These are phyloP conservation scores for Chalciporus piperatoides DNA, from an alignment of 1,284 basidiomycete genomes.

Conservation along the genomic window DNA sequence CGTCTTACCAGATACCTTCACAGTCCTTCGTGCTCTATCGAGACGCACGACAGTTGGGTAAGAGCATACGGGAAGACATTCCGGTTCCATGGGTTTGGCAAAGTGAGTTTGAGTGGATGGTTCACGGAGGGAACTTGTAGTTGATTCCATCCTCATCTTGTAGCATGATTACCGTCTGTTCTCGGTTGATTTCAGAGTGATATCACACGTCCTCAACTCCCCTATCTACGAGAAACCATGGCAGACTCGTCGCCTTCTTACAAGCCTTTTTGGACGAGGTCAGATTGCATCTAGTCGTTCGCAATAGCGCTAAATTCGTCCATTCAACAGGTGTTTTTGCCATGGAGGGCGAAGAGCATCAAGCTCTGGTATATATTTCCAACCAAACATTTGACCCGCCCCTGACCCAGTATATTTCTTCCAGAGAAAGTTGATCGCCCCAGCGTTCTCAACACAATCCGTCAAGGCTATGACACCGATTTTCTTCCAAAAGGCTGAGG, in stretches of 20 bases:
- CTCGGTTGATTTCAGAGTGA: slow-evolving; percentile 47
- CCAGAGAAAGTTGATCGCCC: slow-evolving; percentile 43
- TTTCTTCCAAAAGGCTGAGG: slow-evolving; percentile 47
- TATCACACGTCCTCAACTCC: slow-evolving; percentile 48
- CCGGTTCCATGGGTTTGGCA: slow-evolving; percentile 50
- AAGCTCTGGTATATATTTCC: slow-evolving; percentile 32
- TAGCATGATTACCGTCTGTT: slow-evolving; percentile 54
- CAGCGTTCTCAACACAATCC: slow-evolving; percentile 45
- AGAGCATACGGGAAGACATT: slow-evolving; percentile 46
- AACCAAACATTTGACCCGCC: neutral
- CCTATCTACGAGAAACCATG: slow-evolving; percentile 51
- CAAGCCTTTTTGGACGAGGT: slow-evolving; percentile 47
- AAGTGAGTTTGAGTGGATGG: slow-evolving; percentile 26
- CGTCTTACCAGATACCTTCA: neutral
- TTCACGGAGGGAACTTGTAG: neutral
- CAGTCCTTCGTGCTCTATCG: slow-evolving; percentile 38
- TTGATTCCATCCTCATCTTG: neutral
- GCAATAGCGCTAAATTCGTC: neutral
- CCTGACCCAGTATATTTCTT: neutral
- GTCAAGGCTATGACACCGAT: slow-evolving; percentile 42
- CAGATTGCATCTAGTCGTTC: neutral
- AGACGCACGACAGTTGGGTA: slow-evolving; percentile 43
- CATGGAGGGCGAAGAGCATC: slow-evolving; percentile 47
- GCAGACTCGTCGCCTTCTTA: slow-evolving; percentile 48
- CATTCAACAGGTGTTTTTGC: slow-evolving; percentile 43